These are phyloP conservation scores for Cercospora janseana DNA, from an alignment of 2,329 filamentous ascomycete species.

Conservation along the genomic window DNA sequence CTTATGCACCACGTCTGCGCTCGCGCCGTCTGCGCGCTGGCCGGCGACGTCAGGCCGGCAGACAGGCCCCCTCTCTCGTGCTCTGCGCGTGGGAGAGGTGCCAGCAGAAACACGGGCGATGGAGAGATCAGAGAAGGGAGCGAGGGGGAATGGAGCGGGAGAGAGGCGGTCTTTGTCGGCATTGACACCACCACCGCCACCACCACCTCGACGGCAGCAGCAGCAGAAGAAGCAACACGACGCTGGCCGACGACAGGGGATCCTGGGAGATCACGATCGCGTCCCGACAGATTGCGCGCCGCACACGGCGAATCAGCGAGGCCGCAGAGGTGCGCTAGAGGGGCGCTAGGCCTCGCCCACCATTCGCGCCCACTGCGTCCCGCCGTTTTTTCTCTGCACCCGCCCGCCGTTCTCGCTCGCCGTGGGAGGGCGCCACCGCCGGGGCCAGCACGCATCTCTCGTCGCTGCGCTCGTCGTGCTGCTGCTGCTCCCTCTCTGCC, in stretches of 20 bases:
- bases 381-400: conserved; percentile 1
- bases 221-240: background rate
- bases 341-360: background rate
- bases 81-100: background rate
- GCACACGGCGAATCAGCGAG: background rate
- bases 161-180: background rate
- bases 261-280: background rate
- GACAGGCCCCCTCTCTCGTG: too few relatives aligned
- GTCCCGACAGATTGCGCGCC: conserved; percentile 2
- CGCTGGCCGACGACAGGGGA: background rate
- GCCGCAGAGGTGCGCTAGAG: background rate
- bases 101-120: background rate
- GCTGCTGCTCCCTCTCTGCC: conserved; percentile 2
- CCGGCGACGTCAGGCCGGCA: background rate
- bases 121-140: background rate
- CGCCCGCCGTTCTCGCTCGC: background rate
- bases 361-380: conserved; percentile 2
- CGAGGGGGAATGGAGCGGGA: background rate
- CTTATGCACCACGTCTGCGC: conserved; percentile 1
- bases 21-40: background rate
- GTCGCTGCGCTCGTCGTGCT: background rate
- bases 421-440: too few relatives aligned
- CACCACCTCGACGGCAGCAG: background rate
- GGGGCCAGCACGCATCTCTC: too few relatives aligned
- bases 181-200: too few relatives aligned